These are phyloP conservation scores for Porogramme epimiltina DNA, from an alignment of 1,284 basidiomycete species.

Conservation along the genomic window DNA sequence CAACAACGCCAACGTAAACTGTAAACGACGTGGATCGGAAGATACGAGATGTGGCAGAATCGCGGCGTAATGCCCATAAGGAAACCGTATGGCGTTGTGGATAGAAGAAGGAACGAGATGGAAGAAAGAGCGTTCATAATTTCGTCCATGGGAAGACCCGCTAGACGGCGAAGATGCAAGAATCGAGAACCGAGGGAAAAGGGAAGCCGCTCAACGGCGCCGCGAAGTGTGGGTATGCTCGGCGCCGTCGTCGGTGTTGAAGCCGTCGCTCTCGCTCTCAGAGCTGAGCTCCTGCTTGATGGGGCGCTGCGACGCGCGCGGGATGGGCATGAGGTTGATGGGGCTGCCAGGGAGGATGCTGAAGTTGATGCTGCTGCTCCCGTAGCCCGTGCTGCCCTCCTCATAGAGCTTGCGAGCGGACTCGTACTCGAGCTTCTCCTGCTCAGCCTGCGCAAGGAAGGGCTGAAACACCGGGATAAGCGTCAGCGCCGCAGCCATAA, in stretches of 20 bases:
- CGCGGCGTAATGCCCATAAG: constrained; percentile 11
- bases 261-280: constrained; percentile 68
- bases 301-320: constrained; percentile 44
- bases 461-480: constrained; percentile 54
- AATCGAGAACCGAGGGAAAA: constrained; percentile 12
- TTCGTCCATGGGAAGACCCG: constrained; percentile 1
- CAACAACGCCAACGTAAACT: constrained; percentile 10
- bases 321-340: constrained; percentile 43
- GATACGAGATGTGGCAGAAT: constrained; percentile 10
- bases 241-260: constrained; percentile 48
- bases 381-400: constrained; percentile 72
- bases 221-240: constrained; percentile 19
- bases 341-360: constrained; percentile 72
- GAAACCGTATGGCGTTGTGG: too few relatives aligned
- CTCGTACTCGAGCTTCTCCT: constrained; percentile 92
- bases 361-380: constrained; percentile 74
- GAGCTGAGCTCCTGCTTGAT: constrained; percentile 61
- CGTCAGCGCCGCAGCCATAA: constrained; percentile 6
- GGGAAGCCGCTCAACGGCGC: constrained; percentile 18
- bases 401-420: constrained; percentile 80
- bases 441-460: constrained; percentile 87
- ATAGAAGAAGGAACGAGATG: constrained; percentile 6
- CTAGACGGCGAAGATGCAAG: constrained; percentile 12
- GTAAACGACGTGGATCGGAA: constrained; percentile 12
- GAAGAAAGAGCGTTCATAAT: constrained; percentile 18